A percentile compares a stretch with the other conserved stretches of the same genome.
Conservation (phyloP, 805 yeast genomes). For the Kockiozyma suomiensis region DNA sequence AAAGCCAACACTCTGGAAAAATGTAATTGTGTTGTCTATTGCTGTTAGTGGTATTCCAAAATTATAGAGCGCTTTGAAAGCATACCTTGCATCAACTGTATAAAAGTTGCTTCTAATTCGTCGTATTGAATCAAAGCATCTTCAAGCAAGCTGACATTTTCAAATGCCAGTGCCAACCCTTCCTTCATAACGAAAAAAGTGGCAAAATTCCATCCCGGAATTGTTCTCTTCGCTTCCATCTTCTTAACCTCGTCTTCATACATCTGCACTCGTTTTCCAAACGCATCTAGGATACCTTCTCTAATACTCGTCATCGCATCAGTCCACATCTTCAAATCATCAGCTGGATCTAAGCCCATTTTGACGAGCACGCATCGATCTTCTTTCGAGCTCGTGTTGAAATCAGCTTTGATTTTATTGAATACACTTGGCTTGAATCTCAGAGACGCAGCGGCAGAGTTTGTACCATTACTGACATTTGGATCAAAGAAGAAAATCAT, state of each 20-base stretch:
- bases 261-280: conserved; percentile 51
- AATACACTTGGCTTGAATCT: conserved; percentile 52
- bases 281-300: conserved; percentile 55
- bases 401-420: conserved; percentile 61
- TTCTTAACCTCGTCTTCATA: conserved; percentile 48
- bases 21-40: conserved; percentile 38
- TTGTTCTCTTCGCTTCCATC: conserved; percentile 42
- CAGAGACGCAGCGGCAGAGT: conserved; percentile 42
- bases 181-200: conserved; percentile 51
- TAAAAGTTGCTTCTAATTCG: conserved; percentile 46
- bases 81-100: conserved; percentile 31
- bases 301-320: conserved; percentile 51
- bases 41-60: not conserved
- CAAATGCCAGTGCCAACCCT: conserved; percentile 55
- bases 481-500: conserved; percentile 57
- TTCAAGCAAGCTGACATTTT: conserved; percentile 58
- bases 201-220: conserved; percentile 52
- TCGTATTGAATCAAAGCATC: conserved; percentile 62
- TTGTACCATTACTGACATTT: conserved; percentile 31
- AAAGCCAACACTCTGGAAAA: conserved; percentile 41
- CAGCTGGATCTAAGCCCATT: conserved; percentile 38
- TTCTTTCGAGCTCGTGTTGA: conserved; percentile 45
- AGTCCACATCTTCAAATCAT: conserved; percentile 56
- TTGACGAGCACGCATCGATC: conserved; percentile 43
- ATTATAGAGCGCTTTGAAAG: not conserved